phyloP scores from a whole-genome alignment of 768 basidiomycete genomes.

The Fibroporia radiculosa region DNA sequence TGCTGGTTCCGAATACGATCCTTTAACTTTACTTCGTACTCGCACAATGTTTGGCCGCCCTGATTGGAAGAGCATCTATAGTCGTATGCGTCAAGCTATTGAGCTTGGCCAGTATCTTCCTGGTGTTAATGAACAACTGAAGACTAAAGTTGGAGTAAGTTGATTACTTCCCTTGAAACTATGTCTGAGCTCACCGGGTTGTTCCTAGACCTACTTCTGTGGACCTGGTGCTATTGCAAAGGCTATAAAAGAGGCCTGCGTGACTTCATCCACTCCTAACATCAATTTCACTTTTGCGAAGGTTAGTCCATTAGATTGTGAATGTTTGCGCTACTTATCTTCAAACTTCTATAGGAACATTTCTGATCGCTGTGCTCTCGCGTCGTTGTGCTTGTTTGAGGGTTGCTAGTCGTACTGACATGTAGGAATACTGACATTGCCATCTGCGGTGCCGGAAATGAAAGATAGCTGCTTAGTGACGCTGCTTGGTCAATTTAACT shows the following conservation, averaged over 20 bases:
- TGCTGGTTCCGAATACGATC: slow-evolving; percentile 79
- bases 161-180: not conserved
- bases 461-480: too few species aligned
- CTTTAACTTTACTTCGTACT: slow-evolving; percentile 79
- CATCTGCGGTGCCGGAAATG: too few species aligned
- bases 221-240: slow-evolving; percentile 73
- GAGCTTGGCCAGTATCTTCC: slow-evolving; percentile 78
- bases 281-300: slow-evolving; percentile 81
- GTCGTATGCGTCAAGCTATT: slow-evolving; percentile 66
- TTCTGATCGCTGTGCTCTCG: slow-evolving; percentile 44
- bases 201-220: slow-evolving; percentile 75
- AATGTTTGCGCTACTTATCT: not conserved
- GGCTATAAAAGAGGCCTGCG: slow-evolving; percentile 65
- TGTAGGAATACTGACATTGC: too few species aligned
- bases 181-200: not conserved
- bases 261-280: slow-evolving; percentile 41
- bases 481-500: too few species aligned
- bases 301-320: slow-evolving; percentile 27
- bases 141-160: slow-evolving; percentile 78
- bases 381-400: too few species aligned
- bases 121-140: slow-evolving; percentile 69
- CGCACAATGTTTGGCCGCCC: slow-evolving; percentile 91
- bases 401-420: too few species aligned
- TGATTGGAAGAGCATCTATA: slow-evolving; percentile 80
- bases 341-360: slow-evolving; percentile 51